Conservation (phyloP, 371 early-diverging fungal genomes). For the Apophysomyces elegans region DNA sequence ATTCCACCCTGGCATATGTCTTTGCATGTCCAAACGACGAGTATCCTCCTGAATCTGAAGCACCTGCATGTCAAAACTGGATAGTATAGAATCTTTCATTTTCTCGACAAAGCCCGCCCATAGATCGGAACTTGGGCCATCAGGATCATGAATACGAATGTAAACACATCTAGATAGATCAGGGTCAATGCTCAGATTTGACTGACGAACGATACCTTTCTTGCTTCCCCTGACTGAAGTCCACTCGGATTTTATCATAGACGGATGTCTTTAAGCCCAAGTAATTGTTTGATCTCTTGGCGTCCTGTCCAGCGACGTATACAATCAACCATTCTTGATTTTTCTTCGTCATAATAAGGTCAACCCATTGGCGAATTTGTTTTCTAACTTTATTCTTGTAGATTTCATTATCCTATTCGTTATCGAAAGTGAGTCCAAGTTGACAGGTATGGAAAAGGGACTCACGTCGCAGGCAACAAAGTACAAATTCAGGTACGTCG, state of each 20-base stretch:
- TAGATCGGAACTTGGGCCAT: conserved; percentile 67
- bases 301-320: conserved; percentile 76
- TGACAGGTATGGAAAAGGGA: neutral
- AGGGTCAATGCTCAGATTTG: neutral
- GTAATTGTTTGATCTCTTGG: conserved; percentile 64
- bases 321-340: conserved; percentile 94
- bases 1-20: conserved; percentile 97
- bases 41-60: conserved; percentile 87
- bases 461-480: conserved; percentile 83
- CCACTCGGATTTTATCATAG: conserved; percentile 86
- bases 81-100: conserved; percentile 81
- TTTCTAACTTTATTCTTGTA: conserved; percentile 78
- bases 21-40: conserved; percentile 84
- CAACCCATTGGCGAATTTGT: conserved; percentile 86
- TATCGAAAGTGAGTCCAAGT: neutral
- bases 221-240: conserved; percentile 79
- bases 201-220: conserved; percentile 52
- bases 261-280: conserved; percentile 72
- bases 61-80: conserved; percentile 82
- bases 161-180: conserved; percentile 54
- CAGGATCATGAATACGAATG: conserved; percentile 62
- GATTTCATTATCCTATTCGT: conserved; percentile 74
- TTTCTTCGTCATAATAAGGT: conserved; percentile 72
- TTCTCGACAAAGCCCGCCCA: conserved; percentile 81
- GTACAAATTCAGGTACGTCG: conserved; percentile 78